A percentile compares a stretch with the other conserved stretches of the same genome.
Conservation (phyloP, 352 stramenopile genomes). For the Phytophthora lateralis region DNA sequence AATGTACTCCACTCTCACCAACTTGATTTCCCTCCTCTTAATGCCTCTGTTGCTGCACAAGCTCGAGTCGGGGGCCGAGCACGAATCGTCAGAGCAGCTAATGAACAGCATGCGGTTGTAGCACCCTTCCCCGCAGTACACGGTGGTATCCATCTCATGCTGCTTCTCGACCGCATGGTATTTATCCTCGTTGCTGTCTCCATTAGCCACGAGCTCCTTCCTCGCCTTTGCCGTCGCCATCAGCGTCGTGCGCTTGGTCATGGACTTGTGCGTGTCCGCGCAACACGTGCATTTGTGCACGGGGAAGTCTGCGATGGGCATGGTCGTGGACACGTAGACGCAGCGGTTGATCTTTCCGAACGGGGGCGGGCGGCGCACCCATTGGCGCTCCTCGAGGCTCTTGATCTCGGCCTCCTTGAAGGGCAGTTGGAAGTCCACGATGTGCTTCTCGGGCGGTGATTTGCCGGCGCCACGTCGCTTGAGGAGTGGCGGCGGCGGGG, state of each 20-base stretch:
- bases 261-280: conserved; percentile 51
- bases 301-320: conserved; percentile 56
- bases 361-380: conserved; percentile 53
- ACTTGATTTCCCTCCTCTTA: conserved; percentile 68
- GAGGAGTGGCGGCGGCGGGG: conserved; percentile 2
- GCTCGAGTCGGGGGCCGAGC: conserved; percentile 66
- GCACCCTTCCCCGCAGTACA: conserved; percentile 72
- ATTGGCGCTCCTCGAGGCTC: conserved; percentile 50
- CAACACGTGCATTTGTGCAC: conserved; percentile 84
- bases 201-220: conserved; percentile 20
- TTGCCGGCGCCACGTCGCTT: conserved; percentile 15
- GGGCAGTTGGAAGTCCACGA: conserved; percentile 42
- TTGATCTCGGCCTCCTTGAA: conserved; percentile 45
- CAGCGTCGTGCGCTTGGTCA: conserved; percentile 58
- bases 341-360: conserved; percentile 77
- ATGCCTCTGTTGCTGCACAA: conserved; percentile 82
- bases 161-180: conserved; percentile 31
- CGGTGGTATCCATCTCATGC: conserved; percentile 4
- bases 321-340: conserved; percentile 70
- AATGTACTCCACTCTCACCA: conserved; percentile 72
- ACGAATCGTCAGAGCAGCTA: conserved; percentile 79
- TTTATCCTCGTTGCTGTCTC: neutral
- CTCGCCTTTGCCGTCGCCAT: conserved; percentile 51
- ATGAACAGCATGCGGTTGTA: conserved; percentile 89
- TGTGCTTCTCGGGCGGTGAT: conserved; percentile 7